Conservation (phyloP, 2,329 filamentous ascomycete species). For the Aspergillus brasiliensis region DNA sequence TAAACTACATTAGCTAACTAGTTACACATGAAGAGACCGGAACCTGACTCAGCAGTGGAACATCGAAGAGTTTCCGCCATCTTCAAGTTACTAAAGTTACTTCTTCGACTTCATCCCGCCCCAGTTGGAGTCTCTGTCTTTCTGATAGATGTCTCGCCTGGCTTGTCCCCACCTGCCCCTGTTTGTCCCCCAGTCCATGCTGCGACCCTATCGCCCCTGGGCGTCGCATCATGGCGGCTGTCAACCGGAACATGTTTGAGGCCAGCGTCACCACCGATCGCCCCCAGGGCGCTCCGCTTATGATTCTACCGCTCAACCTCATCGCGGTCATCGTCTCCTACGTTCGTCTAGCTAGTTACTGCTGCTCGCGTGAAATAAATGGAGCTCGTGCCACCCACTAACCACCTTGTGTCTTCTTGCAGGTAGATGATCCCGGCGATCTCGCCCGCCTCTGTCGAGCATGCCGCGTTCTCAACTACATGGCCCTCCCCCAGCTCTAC, state of each 20-base stretch:
- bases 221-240: slow-evolving; percentile 44
- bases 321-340: slow-evolving; percentile 59
- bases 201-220: slow-evolving; percentile 24
- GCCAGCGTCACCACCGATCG: slow-evolving; percentile 35
- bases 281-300: slow-evolving; percentile 34
- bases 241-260: slow-evolving; percentile 47
- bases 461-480: slow-evolving; percentile 65
- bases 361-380: not conserved
- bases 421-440: slow-evolving; percentile 62
- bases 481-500: slow-evolving; percentile 65
- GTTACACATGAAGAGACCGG: not conserved
- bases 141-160: slow-evolving; percentile 8
- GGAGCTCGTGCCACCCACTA: not conserved
- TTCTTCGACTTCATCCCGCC: not conserved
- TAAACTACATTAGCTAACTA: not conserved
- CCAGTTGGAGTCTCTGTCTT: not conserved
- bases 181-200: slow-evolving; percentile 29
- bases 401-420: slow-evolving; percentile 16
- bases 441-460: slow-evolving; percentile 62
- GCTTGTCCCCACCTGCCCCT: slow-evolving; percentile 4
- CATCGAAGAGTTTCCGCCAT: not conserved
- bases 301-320: slow-evolving; percentile 58
- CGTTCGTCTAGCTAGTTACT: slow-evolving; percentile 45
- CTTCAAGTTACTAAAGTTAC: no score
- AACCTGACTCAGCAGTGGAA: not conserved